Base-by-base conservation (phyloP, 805 yeast genomes). In the Candida tammaniensis region DNA sequence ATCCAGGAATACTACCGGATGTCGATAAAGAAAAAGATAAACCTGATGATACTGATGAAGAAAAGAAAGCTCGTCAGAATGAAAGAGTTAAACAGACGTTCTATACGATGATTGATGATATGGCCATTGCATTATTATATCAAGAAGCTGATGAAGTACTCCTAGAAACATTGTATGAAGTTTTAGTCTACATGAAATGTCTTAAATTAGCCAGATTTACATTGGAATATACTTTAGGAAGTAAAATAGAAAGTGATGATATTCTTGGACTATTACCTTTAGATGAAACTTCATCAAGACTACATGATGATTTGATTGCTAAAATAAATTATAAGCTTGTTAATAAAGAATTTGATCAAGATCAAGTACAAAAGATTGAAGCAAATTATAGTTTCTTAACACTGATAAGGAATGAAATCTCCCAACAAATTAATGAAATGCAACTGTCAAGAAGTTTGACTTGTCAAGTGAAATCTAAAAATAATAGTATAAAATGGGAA, bases 91-190 rank as follows among this genome's bases (percentile, higher is more conserved):
- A 42, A 25, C 42, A 38, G 26, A 26, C 57, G 31, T 72, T 55
- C 24, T 72, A 70, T 39, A 56, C 72, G 9, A 57, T 78, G 48
- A 49, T 83, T 16, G 83, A 78, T 34, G 91, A 86, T 51, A 59
- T 88, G 39, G 59, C 77, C 4, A 76, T 76, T 15, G 78, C 91
- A 1, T 59, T 85, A 12, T 67, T 76, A 22, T 82, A 82, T 52
- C 77, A 78, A 15, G 86, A 80, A 36, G 83, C 80, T 0, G 95
- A 85, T 49, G 66, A 71, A 9, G 58, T 68, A 4, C 61, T 82
- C 1, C 64, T 80, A 4, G 61, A 68, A 4, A 51, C 77, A 0
- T 52, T 84, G 18, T 63, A 69, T 14, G 71, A 75, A 14, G 54
- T 83, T 1, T 79, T 78, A 41, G 41, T 59, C 6, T 71, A 69